Evolutionary conservation across 306 rosid species (phyloP).

Genomic region (Cucurbita maxima): DNA sequence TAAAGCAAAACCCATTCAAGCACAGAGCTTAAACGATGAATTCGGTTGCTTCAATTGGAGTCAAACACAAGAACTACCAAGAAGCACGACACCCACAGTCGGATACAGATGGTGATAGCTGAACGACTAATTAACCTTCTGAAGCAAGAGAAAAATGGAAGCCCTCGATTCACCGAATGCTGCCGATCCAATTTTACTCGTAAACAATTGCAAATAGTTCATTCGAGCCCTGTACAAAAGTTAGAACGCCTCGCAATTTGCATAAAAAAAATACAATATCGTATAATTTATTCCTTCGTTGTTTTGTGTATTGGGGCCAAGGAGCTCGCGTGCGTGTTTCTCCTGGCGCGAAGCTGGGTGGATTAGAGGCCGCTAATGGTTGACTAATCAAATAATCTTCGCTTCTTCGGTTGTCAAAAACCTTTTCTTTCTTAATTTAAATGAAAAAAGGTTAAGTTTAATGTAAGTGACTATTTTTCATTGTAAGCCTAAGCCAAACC

Average conservation of each 20-base stretch:
- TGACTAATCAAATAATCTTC: conserved; percentile 9
- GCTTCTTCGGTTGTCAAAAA: neutral
- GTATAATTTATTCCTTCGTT: neutral
- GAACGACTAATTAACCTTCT: conserved; percentile 55
- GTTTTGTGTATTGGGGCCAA: neutral
- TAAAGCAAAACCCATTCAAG: conserved; percentile 30
- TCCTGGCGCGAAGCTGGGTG: conserved; percentile 1
- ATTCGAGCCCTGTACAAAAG: neutral
- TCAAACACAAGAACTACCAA: conserved; percentile 39
- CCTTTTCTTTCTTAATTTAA: neutral
- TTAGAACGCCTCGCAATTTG: neutral
- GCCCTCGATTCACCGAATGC: neutral
- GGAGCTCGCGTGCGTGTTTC: neutral
- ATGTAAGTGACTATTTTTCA: no score
- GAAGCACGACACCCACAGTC: conserved; percentile 36
- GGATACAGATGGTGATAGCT: conserved; percentile 57
- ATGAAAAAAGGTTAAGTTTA: no score
- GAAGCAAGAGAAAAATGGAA: conserved; percentile 18
- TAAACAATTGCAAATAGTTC: neutral
- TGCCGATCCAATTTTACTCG: neutral
- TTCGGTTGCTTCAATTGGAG: conserved; percentile 63
- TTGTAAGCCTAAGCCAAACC: no score
- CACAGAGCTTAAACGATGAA: conserved; percentile 20
- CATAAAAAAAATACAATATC: neutral
- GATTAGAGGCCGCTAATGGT: conserved; percentile 12